phyloP scores from a whole-genome alignment of 2,329 filamentous ascomycete genomes.

The Neopestalotiopsis clavispora region DNA sequence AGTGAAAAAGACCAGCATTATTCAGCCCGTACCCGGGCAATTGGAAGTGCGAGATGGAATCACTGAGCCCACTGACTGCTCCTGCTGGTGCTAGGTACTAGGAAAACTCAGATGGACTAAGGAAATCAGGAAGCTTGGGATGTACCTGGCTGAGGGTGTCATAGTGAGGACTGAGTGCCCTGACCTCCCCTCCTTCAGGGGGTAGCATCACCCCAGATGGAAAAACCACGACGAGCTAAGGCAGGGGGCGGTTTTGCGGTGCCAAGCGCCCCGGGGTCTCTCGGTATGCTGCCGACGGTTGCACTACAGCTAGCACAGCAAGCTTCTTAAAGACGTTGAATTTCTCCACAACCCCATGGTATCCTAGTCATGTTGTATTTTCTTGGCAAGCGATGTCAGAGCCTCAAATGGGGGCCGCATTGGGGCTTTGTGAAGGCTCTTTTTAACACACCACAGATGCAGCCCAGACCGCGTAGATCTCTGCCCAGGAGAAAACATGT shows the following conservation, averaged over 20 bases:
- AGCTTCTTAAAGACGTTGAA: not conserved
- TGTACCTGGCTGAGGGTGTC: not conserved
- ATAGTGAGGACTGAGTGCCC: not conserved
- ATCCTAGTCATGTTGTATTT: not conserved
- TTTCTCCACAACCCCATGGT: conserved; percentile 7
- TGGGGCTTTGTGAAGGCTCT: not conserved
- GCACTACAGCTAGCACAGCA: not conserved
- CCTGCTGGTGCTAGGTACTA: no score
- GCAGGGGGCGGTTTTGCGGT: conserved; percentile 14
- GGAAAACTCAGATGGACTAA: not conserved
- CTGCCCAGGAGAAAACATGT: not conserved
- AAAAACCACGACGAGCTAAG: conserved; percentile 9
- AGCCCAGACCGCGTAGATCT: not conserved
- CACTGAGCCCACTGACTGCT: not conserved
- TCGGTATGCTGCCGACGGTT: conserved; percentile 12
- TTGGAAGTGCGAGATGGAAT: not conserved
- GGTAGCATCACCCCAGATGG: not conserved
- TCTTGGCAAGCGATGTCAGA: conserved; percentile 14
- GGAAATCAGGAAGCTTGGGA: no score
- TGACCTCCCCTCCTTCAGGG: not conserved
- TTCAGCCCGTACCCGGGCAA: not conserved
- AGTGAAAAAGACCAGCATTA: not conserved
- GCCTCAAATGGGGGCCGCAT: conserved; percentile 5
- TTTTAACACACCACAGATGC: not conserved
- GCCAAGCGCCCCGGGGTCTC: not conserved